A percentile compares a stretch with the other conserved stretches of the same genome.
Evolutionary conservation across 768 basidiomycete species (phyloP).

Genomic region (Thelephora ganbajun): DNA sequence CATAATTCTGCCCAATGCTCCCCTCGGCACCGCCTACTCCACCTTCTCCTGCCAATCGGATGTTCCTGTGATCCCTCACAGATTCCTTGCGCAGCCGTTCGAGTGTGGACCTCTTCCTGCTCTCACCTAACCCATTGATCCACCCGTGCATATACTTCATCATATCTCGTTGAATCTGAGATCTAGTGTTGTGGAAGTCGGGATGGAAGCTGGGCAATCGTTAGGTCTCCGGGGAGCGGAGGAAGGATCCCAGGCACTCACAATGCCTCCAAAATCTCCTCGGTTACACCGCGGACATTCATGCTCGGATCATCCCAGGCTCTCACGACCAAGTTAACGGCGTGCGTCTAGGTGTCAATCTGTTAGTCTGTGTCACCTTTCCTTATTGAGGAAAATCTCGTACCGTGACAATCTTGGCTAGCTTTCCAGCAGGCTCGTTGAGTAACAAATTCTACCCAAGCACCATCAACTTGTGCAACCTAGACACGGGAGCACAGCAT

Average conservation of each 20-base stretch:
- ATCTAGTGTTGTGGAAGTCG: constrained; percentile 54
- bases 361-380: neutral
- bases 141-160: constrained; percentile 50
- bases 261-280: constrained; percentile 58
- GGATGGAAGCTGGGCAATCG: constrained; percentile 56
- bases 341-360: constrained; percentile 29
- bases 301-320: constrained; percentile 69
- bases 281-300: constrained; percentile 40
- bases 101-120: constrained; percentile 33
- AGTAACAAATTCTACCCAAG: constrained; percentile 52
- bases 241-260: constrained; percentile 19
- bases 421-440: constrained; percentile 69
- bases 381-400: neutral
- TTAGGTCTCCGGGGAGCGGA: neutral
- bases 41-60: constrained; percentile 41
- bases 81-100: constrained; percentile 47
- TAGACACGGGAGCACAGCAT: constrained; percentile 5
- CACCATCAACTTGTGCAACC: neutral
- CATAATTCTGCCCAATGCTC: constrained; percentile 32
- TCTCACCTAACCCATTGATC: constrained; percentile 34
- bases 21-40: constrained; percentile 32
- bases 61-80: constrained; percentile 62
- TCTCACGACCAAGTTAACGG: constrained; percentile 54
- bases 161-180: constrained; percentile 67
- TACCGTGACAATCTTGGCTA: constrained; percentile 60